Conservation (phyloP, 352 stramenopile species). For the Phytophthora ohioensis region DNA sequence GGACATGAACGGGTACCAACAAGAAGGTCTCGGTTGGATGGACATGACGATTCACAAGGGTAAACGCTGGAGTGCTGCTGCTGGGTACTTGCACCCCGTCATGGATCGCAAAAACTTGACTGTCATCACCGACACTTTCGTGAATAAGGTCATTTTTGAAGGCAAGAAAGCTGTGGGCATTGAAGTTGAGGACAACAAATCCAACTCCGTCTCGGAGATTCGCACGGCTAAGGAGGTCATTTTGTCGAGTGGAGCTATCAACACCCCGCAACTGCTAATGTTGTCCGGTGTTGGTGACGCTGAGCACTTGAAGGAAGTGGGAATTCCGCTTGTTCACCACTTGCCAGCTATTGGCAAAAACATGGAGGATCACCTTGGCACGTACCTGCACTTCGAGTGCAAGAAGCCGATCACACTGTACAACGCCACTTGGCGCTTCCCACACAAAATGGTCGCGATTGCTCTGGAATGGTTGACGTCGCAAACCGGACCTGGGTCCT, state of each 20-base stretch:
- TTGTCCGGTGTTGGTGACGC: conserved; percentile 81
- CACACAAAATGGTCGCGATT: conserved; percentile 84
- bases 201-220: conserved; percentile 50
- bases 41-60: conserved; percentile 87
- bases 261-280: conserved; percentile 87
- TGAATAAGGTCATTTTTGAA: conserved; percentile 84
- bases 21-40: conserved; percentile 89
- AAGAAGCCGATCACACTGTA: conserved; percentile 90
- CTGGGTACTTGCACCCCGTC: conserved; percentile 69
- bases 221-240: conserved; percentile 84
- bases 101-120: conserved; percentile 68
- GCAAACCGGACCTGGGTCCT: conserved; percentile 64
- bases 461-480: conserved; percentile 78
- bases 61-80: conserved; percentile 70
- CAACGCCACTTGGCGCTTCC: conserved; percentile 83
- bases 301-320: conserved; percentile 71
- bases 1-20: conserved; percentile 89
- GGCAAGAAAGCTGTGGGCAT: conserved; percentile 75
- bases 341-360: conserved; percentile 81
- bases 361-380: conserved; percentile 87
- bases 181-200: conserved; percentile 68
- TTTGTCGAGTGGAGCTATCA: conserved; percentile 85
- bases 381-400: conserved; percentile 86
- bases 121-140: conserved; percentile 77
- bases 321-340: conserved; percentile 75